Percentiles rank a stretch among this genome's conserved stretches.
Conservation (phyloP, 768 basidiomycete genomes). For the Russula virescens region DNA sequence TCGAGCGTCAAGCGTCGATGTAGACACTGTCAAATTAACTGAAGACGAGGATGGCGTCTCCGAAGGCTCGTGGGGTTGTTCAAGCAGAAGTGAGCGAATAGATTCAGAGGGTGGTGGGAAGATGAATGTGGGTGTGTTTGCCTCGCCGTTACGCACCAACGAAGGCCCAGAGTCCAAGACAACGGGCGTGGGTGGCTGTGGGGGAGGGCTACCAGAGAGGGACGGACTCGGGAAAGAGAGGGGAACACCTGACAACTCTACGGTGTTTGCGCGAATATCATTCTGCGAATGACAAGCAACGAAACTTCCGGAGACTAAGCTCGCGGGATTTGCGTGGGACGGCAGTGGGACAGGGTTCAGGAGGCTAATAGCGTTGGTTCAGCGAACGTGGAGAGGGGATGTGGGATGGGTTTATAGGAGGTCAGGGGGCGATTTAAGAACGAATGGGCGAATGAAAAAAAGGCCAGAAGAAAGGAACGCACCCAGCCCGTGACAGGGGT, state of each 20-base stretch:
- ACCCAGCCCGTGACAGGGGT: conserved; percentile 31
- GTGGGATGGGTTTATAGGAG: background rate
- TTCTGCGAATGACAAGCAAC: conserved; percentile 48
- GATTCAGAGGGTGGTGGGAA: conserved; percentile 17
- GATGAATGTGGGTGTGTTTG: conserved; percentile 21
- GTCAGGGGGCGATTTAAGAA: conserved; percentile 1
- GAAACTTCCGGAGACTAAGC: conserved; percentile 16
- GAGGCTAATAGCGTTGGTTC: conserved; percentile 36
- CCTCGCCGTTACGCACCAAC: conserved; percentile 13
- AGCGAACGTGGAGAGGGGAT: conserved; percentile 4
- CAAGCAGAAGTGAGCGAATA: conserved; percentile 11
- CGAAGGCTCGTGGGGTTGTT: conserved; percentile 11
- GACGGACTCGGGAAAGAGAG: conserved; percentile 30
- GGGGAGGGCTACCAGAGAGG: conserved; percentile 20
- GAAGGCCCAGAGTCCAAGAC: conserved; percentile 34
- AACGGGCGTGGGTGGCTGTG: conserved; percentile 31
- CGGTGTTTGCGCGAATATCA: conserved; percentile 59
- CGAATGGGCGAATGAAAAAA: background rate
- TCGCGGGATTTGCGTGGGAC: conserved; percentile 26
- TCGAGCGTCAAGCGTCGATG: conserved; percentile 24
- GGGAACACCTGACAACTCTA: conserved; percentile 56
- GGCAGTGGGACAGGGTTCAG: conserved; percentile 41
- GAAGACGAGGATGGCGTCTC: conserved; percentile 28
- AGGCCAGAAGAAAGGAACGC: conserved; percentile 6
- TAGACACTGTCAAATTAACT: conserved; percentile 23